These are phyloP conservation scores for Apophysomyces elegans DNA, from an alignment of 371 early-diverging fungal genomes.

Conservation along the genomic window DNA sequence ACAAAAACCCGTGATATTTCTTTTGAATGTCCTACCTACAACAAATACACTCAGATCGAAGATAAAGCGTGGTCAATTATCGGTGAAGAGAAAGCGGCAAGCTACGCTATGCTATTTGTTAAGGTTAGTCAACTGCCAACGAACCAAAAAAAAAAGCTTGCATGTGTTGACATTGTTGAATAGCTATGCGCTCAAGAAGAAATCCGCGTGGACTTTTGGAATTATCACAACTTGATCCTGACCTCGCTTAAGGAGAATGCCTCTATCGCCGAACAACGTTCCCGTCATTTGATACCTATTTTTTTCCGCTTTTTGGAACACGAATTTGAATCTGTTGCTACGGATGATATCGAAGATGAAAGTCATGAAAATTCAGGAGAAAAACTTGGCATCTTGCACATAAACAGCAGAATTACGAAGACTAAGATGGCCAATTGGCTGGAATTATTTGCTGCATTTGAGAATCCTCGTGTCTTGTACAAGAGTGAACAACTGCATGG, in stretches of 20 bases:
- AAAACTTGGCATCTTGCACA: constrained; percentile 43
- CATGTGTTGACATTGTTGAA: background rate
- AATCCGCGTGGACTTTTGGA: constrained; percentile 75
- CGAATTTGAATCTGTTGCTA: constrained; percentile 58
- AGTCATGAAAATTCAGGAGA: constrained; percentile 21
- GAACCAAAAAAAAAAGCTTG: background rate
- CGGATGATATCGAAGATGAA: constrained; percentile 40
- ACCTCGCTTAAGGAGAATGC: constrained; percentile 71
- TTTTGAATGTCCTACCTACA: constrained; percentile 62
- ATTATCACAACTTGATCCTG: constrained; percentile 73
- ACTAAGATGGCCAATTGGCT: constrained; percentile 72
- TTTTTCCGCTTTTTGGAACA: constrained; percentile 74
- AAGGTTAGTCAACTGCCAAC: constrained; percentile 19
- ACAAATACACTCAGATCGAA: constrained; percentile 41
- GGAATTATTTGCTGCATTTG: constrained; percentile 75
- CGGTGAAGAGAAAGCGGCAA: constrained; percentile 34
- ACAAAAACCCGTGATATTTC: constrained; percentile 58
- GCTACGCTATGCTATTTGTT: constrained; percentile 51
- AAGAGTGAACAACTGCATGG: constrained; percentile 58
- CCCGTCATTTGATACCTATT: constrained; percentile 70
- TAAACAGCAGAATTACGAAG: constrained; percentile 44
- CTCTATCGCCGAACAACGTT: constrained; percentile 71
- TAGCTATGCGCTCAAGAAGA: constrained; percentile 45
- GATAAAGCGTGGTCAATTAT: constrained; percentile 46
- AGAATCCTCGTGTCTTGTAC: constrained; percentile 61